phyloP scores from a whole-genome alignment of 2,329 filamentous ascomycete genomes.

The Hysterium pulicare region DNA sequence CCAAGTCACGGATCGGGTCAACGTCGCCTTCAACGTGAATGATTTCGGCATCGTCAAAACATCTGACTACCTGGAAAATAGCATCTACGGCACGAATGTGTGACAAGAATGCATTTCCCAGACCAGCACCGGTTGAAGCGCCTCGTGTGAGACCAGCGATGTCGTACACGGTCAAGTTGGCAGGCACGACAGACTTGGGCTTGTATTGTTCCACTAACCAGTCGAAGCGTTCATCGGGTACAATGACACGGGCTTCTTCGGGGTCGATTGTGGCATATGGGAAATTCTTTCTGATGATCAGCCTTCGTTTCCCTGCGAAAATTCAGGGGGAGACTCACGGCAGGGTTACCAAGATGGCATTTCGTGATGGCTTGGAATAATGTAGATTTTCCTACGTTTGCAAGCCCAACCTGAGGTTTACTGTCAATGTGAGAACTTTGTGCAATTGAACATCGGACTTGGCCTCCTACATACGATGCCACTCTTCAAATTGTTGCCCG shows the following conservation, averaged over 20 bases:
- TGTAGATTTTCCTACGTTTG: constrained; percentile 99
- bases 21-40: constrained; percentile 99
- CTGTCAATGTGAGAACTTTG: constrained; percentile 42
- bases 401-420: constrained; percentile 78
- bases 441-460: constrained; percentile 21
- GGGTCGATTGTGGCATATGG: constrained; percentile 99
- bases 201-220: constrained; percentile 96
- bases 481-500: constrained; percentile 97
- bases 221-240: constrained; percentile 93
- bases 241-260: constrained; percentile 95
- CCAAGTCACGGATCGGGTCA: constrained; percentile 87
- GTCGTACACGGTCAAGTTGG: constrained; percentile 97
- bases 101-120: constrained; percentile 96
- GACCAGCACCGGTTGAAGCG: constrained; percentile 93
- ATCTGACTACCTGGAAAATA: constrained; percentile 95
- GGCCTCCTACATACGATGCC: constrained; percentile 81
- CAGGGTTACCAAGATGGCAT: constrained; percentile 93
- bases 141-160: constrained; percentile 95
- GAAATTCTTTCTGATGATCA: constrained; percentile 68
- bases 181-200: constrained; percentile 94
- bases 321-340: constrained; percentile 55
- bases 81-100: constrained; percentile 98
- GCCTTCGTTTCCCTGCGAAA: constrained; percentile 1
- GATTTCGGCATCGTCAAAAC: constrained; percentile 98
- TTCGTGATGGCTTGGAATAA: constrained; percentile 99